Conservation (phyloP, 768 basidiomycete genomes). For the Mycena haematopus region DNA sequence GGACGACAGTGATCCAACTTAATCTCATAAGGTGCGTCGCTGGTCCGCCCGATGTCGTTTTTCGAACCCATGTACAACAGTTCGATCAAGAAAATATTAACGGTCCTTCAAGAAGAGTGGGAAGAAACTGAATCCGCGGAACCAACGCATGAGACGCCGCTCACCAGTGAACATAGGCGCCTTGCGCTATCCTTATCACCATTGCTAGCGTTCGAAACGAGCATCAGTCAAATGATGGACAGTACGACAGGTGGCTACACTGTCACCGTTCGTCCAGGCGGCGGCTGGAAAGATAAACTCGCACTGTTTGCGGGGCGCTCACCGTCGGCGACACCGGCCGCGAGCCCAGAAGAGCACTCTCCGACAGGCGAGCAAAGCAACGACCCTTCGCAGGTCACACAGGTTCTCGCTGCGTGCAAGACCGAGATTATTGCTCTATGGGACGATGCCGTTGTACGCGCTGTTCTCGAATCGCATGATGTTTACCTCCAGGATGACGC, state of each 20-base stretch:
- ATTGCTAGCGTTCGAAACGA: constrained; percentile 52
- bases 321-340: neutral
- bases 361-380: neutral
- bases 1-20: constrained; percentile 58
- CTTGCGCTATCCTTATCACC: constrained; percentile 32
- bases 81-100: constrained; percentile 52
- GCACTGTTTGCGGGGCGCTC: constrained; percentile 13
- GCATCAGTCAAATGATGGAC: constrained; percentile 44
- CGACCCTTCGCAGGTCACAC: constrained; percentile 18
- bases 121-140: constrained; percentile 15
- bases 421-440: constrained; percentile 57
- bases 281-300: constrained; percentile 50
- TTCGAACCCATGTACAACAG: constrained; percentile 30
- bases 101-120: constrained; percentile 48
- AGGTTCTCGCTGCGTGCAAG: constrained; percentile 46
- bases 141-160: constrained; percentile 11
- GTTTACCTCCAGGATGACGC: constrained; percentile 53
- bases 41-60: neutral
- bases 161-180: constrained; percentile 18
- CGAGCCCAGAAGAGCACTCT: neutral
- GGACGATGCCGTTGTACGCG: constrained; percentile 50
- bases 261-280: constrained; percentile 50
- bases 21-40: constrained; percentile 52
- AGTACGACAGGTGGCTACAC: constrained; percentile 38
- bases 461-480: constrained; percentile 45